Percentiles rank a stretch among this genome's conserved stretches.
Evolutionary conservation across 148 eudicot species (phyloP).

Genomic region (Dysphania ambrosioides): DNA sequence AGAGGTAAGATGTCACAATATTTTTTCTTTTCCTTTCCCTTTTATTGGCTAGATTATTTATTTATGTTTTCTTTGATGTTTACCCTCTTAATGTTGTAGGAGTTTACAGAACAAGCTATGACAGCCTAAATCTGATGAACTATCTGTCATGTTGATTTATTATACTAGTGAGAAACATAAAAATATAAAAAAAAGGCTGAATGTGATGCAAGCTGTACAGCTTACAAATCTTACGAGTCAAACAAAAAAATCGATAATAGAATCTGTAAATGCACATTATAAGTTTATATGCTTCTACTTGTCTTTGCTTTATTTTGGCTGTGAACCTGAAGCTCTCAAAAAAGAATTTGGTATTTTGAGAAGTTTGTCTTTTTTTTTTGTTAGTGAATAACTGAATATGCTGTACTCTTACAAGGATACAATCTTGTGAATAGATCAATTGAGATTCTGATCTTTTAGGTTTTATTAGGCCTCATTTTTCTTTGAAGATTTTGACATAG

Average conservation of each 20-base stretch:
- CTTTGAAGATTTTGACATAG: too few species aligned
- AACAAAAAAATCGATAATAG: neutral
- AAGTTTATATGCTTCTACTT: neutral
- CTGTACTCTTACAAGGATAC: too few species aligned
- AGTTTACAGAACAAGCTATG: neutral
- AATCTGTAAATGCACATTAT: neutral
- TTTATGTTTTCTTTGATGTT: neutral
- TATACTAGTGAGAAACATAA: neutral
- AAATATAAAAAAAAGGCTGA: too few species aligned
- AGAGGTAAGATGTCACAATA: slow-evolving; percentile 45
- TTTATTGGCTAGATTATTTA: neutral
- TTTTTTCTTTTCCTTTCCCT: neutral
- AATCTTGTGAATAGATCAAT: too few species aligned
- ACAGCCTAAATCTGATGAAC: neutral
- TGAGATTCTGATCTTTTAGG: too few species aligned
- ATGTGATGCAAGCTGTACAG: neutral
- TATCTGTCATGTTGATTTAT: slow-evolving; percentile 8
- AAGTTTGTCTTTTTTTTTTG: too few species aligned
- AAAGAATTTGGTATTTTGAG: too few species aligned
- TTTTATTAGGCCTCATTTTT: too few species aligned
- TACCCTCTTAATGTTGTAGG: neutral
- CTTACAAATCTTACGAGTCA: neutral
- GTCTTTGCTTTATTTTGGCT: too few species aligned
- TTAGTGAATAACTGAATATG: too few species aligned
- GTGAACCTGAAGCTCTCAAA: too few species aligned